Evolutionary conservation across 2,329 filamentous ascomycete genomes (phyloP).

Genomic region (Trichoderma sp.): DNA sequence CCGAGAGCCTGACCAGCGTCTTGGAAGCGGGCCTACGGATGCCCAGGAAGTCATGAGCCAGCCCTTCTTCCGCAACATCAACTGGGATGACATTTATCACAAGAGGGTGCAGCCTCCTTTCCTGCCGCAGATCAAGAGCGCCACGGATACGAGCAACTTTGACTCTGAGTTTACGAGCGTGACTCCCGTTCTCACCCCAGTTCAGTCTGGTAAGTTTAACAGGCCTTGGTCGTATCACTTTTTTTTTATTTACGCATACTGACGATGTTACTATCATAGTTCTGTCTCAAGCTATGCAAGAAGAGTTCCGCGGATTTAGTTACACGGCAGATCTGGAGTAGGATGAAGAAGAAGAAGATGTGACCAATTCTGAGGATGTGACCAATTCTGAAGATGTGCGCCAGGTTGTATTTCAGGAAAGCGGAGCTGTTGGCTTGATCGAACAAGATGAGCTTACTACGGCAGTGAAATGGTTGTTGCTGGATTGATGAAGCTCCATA

Average conservation of each 20-base stretch:
- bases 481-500: not conserved
- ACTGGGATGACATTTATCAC: conserved; percentile 98
- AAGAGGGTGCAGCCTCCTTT: conserved; percentile 91
- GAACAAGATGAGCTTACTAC: conserved; percentile 26
- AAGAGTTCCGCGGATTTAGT: conserved; percentile 98
- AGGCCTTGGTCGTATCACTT: not conserved
- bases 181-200: conserved; percentile 92
- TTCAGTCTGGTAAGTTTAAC: conserved; percentile 81
- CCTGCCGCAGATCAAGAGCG: conserved; percentile 82
- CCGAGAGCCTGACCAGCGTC: conserved; percentile 86
- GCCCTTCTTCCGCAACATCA: conserved; percentile 95
- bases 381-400: too few species aligned
- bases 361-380: conserved; percentile 2
- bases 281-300: conserved; percentile 96
- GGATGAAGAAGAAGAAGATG: conserved; percentile 24
- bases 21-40: conserved; percentile 93
- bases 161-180: conserved; percentile 98
- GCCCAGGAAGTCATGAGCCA: conserved; percentile 99
- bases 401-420: too few species aligned
- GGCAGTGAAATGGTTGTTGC: conserved; percentile 13
- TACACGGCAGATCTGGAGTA: conserved; percentile 91
- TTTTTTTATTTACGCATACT: conserved; percentile 30
- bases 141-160: conserved; percentile 99
- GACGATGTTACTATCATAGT: conserved; percentile 55
- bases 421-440: conserved; percentile 25